phyloP scores from a whole-genome alignment of 2,329 filamentous ascomycete species.

The Fusarium fracticaudum region DNA sequence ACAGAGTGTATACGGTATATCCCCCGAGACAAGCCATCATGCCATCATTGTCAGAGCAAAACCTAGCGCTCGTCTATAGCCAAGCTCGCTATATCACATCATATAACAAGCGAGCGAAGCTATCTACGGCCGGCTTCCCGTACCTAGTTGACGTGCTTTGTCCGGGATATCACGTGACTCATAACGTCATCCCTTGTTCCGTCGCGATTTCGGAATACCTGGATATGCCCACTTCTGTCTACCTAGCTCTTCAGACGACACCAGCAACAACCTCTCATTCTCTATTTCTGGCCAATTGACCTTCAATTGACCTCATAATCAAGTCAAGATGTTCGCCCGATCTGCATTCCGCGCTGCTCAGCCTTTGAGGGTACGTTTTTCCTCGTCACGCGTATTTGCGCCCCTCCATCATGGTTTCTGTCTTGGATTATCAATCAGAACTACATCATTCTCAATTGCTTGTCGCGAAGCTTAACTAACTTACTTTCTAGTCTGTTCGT shows the following conservation, averaged over 20 bases:
- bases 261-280: conserved; percentile 10
- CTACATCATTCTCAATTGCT: conserved; percentile 2
- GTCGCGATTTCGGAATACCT: conserved; percentile 25
- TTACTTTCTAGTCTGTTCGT: conserved; percentile 58
- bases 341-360: conserved; percentile 70
- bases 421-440: conserved; percentile 17
- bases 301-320: conserved; percentile 38
- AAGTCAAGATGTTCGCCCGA: conserved; percentile 71
- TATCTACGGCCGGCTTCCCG: not conserved
- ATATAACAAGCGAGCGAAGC: not conserved
- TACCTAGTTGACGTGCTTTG: not conserved
- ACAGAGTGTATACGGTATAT: no score
- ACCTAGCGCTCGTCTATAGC: not conserved
- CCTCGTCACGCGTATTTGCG: not conserved
- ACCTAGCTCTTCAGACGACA: conserved; percentile 5
- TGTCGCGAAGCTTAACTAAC: conserved; percentile 26
- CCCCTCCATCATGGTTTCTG: not conserved
- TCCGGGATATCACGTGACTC: conserved; percentile 32
- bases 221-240: conserved; percentile 25
- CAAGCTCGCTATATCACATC: not conserved
- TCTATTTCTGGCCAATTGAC: conserved; percentile 30
- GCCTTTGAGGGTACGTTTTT: conserved; percentile 69
- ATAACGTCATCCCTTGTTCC: conserved; percentile 32
- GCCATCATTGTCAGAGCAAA: not conserved
- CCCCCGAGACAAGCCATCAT: not conserved